Base-by-base conservation (phyloP, 805 yeast genomes). In the Hanseniaspora vineae region DNA sequence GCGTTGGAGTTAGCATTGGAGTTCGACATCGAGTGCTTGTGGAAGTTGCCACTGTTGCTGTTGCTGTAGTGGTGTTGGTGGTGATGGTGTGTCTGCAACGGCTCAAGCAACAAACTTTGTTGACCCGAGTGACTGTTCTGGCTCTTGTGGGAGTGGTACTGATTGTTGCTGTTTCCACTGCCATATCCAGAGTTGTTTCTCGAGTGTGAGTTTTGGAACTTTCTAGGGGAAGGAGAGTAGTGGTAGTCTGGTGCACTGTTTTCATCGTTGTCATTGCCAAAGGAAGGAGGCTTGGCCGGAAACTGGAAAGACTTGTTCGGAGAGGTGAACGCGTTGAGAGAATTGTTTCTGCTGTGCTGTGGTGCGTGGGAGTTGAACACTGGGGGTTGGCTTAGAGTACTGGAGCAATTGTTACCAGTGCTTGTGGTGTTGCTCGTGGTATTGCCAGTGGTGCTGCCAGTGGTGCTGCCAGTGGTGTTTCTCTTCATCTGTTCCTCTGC, bases 401-500 rank as follows among this genome's bases (percentile, higher is more conserved):
- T 51, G 33, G n/a, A n/a, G n/a, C n/a, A n/a, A n/a, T n/a, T n/a
- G n/a, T n/a, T n/a, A n/a, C n/a, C n/a, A n/a, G n/a, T n/a, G n/a
- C n/a, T n/a, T n/a, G n/a, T n/a, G 20, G 51, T 47, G 14, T 55
- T 56, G 20, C 53, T 40, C 9, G 39, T 42, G 4, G 44, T 51
- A 15, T 52, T 11, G 11, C 44, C 43, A 47, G n/a, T n/a, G 20
- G 51, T 47, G 14, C 56, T 56, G 20, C 53, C 32, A 13, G 39
- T 42, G 4, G 44, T 51, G 17, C 52, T 11, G 11, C 44, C 43
- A 47, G n/a, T n/a, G n/a, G n/a, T n/a, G n/a, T n/a, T n/a, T 62
- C 88, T 75, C 61, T 86, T 92, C 2, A 83, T 81, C 59, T 81
- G 87, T 37, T 80, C 89, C 54, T 80, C 81, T 4, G 96, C 96